phyloP scores from a whole-genome alignment of 805 yeast genomes.

The Grigorovia humatica region DNA sequence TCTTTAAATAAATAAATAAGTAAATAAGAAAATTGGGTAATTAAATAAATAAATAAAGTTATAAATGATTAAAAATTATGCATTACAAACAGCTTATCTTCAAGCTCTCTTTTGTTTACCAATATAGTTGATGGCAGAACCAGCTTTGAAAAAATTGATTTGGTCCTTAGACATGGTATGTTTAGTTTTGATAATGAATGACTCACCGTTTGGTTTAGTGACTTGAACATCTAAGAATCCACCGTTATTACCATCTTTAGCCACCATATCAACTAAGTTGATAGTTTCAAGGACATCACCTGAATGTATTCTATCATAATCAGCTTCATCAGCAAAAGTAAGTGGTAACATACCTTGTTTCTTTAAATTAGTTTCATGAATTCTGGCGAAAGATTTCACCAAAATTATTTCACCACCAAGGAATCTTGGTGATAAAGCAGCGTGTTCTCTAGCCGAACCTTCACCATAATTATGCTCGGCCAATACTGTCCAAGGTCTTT shows the following conservation, averaged over 20 bases:
- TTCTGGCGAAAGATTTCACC: conserved; percentile 94
- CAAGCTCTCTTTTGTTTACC: conserved; percentile 42
- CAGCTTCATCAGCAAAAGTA: conserved; percentile 81
- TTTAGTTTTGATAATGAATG: conserved; percentile 61
- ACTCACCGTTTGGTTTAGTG: conserved; percentile 62
- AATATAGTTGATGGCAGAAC: conserved; percentile 90
- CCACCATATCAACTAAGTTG: conserved; percentile 64
- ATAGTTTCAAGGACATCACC: conserved; percentile 74
- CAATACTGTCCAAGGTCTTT: conserved; percentile 84
- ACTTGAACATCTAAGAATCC: conserved; percentile 65
- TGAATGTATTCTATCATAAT: conserved; percentile 69
- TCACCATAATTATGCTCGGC: conserved; percentile 99
- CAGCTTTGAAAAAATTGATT: conserved; percentile 91
- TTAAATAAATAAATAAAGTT: not conserved
- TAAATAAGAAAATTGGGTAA: not conserved
- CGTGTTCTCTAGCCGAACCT: conserved; percentile 99
- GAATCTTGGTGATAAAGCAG: conserved; percentile 91
- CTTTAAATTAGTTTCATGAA: conserved; percentile 95
- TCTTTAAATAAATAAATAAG: conserved; percentile 2
- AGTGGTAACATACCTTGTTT: conserved; percentile 97
- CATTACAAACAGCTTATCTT: not conserved
- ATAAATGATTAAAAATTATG: not conserved
- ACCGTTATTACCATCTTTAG: conserved; percentile 79
- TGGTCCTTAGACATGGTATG: conserved; percentile 98
- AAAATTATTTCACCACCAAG: conserved; percentile 83